phyloP scores from a whole-genome alignment of 495 filamentous ascomycete genomes.

The Penicillium pancosmium region DNA sequence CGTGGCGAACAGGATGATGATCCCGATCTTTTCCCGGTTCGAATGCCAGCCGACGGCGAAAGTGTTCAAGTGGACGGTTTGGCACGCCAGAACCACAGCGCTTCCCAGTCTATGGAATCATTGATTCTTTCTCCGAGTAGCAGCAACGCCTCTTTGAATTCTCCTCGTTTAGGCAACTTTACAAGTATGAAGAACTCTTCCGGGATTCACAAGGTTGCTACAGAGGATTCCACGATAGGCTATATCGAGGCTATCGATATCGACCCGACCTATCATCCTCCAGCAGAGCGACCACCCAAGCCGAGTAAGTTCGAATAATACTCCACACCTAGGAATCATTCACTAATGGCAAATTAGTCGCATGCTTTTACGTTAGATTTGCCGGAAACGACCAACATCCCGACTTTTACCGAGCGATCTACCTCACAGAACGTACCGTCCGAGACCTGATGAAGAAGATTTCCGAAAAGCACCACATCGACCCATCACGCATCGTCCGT shows the following conservation, averaged over 20 bases:
- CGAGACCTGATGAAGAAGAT: slow-evolving; percentile 70
- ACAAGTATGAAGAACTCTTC: slow-evolving; percentile 30
- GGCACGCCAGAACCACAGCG: slow-evolving; percentile 56
- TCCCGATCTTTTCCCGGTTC: slow-evolving; percentile 83
- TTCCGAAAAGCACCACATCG: slow-evolving; percentile 76
- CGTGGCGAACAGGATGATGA: slow-evolving; percentile 85
- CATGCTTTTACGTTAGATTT: slow-evolving; percentile 84
- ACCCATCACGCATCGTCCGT: slow-evolving; percentile 67
- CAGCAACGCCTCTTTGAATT: slow-evolving; percentile 52
- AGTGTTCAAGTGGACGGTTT: slow-evolving; percentile 59
- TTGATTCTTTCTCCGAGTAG: slow-evolving; percentile 68
- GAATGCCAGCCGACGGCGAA: slow-evolving; percentile 67
- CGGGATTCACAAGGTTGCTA: slow-evolving; percentile 45
- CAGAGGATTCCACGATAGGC: slow-evolving; percentile 56
- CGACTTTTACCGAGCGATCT: slow-evolving; percentile 82
- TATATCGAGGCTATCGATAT: slow-evolving; percentile 94
- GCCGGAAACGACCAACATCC: slow-evolving; percentile 53
- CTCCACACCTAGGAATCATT: not conserved
- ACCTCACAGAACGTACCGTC: slow-evolving; percentile 75
- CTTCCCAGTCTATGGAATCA: slow-evolving; percentile 54
- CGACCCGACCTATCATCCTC: slow-evolving; percentile 81
- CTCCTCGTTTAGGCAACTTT: slow-evolving; percentile 27
- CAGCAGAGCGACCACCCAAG: slow-evolving; percentile 68
- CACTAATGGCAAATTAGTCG: slow-evolving; percentile 52
- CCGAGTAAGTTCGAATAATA: slow-evolving; percentile 53